Evolutionary conservation across 371 early-diverging fungal genomes (phyloP), one percentile per base, ranked within the genome.

Genomic region (Mortierella sp.): DNA sequence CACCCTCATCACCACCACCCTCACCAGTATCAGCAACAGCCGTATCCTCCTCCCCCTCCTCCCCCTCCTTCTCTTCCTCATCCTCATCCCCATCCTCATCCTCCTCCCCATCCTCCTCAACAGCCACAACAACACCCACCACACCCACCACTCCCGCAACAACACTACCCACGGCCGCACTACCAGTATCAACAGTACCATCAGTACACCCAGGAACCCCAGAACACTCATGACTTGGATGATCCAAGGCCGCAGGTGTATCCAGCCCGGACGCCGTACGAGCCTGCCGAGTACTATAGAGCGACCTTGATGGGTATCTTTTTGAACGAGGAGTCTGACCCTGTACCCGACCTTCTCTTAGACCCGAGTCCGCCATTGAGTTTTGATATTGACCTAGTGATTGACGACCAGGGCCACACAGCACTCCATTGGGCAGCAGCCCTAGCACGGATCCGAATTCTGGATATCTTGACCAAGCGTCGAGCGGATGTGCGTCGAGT

Each of bases 351-450:
- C 4, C 81, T 90, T 2, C 68, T 95, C 25, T 80, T 83, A 12
- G 69, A 82, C 18, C 74, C 86, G 0, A 72, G 77, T 11, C 57
- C 84, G 0, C 75, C 84, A 9, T 30, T 73, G 2, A 87, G 85
- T 37, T 80, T 94, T 16, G 91, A 94, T 62, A 77, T 91, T 29
- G 90, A 95, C 74, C 74, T 92, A 21, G 83, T 88, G 0, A 88
- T 96, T 46, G 93, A 94, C 72, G 93, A 93, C 60, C 93, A 93
- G 60, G 95, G 95, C 1, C 88, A 94, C 75, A 91, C 95, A 0
- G 86, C 94, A 0, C 75, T 96, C 30, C 97, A 97, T 68, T 93
- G 94, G 94, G 95, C 97, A 0, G 90, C 94, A 1, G 91, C 94
- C 4, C 82, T 95, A 43, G 98, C 90, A 1, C 84, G 93, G 57